Evolutionary conservation across 2,329 filamentous ascomycete genomes (phyloP), one percentile per base, ranked within the genome.

Genomic region (Cordyceps militaris): DNA sequence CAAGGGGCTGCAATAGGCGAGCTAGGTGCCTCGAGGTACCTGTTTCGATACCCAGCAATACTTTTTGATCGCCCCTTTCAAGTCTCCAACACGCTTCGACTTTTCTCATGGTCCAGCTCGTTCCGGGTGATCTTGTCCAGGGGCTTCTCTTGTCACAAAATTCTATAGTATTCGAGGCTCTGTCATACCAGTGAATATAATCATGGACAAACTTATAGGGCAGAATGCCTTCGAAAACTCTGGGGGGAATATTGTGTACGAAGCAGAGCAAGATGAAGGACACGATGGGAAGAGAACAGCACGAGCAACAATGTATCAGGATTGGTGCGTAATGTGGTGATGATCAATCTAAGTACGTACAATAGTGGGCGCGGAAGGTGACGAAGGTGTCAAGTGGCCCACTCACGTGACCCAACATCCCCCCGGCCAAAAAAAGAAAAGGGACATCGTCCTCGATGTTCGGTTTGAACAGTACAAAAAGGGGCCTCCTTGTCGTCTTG

Each of bases 171-270:
- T 30, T 19, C 6, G 47, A 19, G 8, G 1, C 8, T 13, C 24
- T 34, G 24, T 42, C 14, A 9, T 54, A 58, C 57, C 57, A 58
- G n/a, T 58, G 57, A 26, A 58, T 14, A 11, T 54, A 49, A 2
- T 43, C 14, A 4, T 32, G 7, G 6, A 42, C 10, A n/a, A 58
- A 48, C 2, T 48, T 3, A 2, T 24, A n/a, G 3, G 56, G 56
- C n/a, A 58, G 21, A 10, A 3, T 23, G 16, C 21, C 1, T 2
- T 7, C 6, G 19, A 58, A 53, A 1, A 54, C 34, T 24, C 43
- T 11, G 4, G 34, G 24, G 6, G 56, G 49, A 5, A 58, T 9
- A 11, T 54, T 1, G 16, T 58, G 21, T 26, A 57, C 8, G 28
- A 36, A 57, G 30, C 1, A 57, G n/a, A 30, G 46, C 55, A 23